Evolutionary conservation across 345 rosid species (phyloP).

Genomic region (Gossypium longicalyx): DNA sequence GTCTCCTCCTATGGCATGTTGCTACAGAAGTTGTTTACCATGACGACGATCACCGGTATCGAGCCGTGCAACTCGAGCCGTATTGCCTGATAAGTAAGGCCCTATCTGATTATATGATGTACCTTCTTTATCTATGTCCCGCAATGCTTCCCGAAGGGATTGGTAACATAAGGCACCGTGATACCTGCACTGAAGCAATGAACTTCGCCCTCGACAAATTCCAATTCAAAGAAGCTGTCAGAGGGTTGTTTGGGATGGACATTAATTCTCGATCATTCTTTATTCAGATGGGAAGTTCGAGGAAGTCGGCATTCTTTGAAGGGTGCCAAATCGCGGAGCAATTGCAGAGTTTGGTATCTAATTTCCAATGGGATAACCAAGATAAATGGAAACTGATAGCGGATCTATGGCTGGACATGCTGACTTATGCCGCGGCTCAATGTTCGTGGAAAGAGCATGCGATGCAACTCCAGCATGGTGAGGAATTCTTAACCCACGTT

Average conservation of each 20-base stretch:
- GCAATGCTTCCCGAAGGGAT: constrained; percentile 22
- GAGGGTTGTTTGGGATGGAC: not conserved
- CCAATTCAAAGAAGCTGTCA: not conserved
- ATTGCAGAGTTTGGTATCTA: not conserved
- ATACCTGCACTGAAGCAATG: constrained; percentile 11
- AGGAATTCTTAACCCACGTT: constrained; percentile 28
- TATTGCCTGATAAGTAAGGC: constrained; percentile 14
- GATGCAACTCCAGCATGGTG: constrained; percentile 20
- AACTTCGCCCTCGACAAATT: not conserved
- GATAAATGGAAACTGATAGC: constrained; percentile 24
- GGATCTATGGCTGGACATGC: constrained; percentile 24
- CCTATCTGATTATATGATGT: constrained; percentile 17
- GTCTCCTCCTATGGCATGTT: constrained; percentile 31
- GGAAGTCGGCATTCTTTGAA: constrained; percentile 16
- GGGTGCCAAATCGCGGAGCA: not conserved
- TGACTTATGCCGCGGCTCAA: constrained; percentile 18
- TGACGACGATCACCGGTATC: not conserved
- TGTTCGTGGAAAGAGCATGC: constrained; percentile 27
- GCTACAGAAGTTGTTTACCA: constrained; percentile 20
- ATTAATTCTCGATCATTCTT: not conserved
- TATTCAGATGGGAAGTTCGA: not conserved
- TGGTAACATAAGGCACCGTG: not conserved
- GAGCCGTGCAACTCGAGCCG: not conserved
- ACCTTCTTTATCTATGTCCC: constrained; percentile 1
- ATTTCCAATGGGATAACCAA: not conserved